Percentiles rank a stretch among this genome's conserved stretches.
Conservation (phyloP, 768 basidiomycete species). For the Polyporus arcularius region DNA sequence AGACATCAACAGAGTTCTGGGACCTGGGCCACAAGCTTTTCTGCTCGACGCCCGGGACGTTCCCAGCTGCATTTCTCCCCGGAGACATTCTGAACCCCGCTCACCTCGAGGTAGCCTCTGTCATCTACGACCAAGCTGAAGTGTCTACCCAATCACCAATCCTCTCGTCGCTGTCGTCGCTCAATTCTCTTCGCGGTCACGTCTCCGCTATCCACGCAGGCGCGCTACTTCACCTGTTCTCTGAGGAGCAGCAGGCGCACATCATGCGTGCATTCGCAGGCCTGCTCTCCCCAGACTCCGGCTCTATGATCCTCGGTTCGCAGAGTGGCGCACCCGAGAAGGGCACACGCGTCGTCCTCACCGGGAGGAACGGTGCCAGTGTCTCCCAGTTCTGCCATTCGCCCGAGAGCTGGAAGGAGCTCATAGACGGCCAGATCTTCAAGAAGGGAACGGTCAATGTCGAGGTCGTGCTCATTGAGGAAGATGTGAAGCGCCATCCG, state of each 20-base stretch:
- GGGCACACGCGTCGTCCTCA: slow-evolving; percentile 16
- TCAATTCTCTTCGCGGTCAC: slow-evolving; percentile 47
- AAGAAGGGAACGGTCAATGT: slow-evolving; percentile 34
- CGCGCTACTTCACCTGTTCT: slow-evolving; percentile 51
- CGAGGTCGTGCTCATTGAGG: slow-evolving; percentile 15
- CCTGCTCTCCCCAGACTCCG: slow-evolving; percentile 41
- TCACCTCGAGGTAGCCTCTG: slow-evolving; percentile 35
- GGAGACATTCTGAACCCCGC: slow-evolving; percentile 52
- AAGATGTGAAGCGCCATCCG: no score
- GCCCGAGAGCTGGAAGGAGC: slow-evolving; percentile 35
- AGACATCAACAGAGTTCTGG: slow-evolving; percentile 49
- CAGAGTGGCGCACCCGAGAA: slow-evolving; percentile 35
- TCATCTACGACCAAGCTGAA: slow-evolving; percentile 26
- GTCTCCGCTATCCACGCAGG: slow-evolving; percentile 49
- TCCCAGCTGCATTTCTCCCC: slow-evolving; percentile 52
- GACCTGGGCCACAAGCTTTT: slow-evolving; percentile 62
- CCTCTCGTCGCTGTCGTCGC: slow-evolving; percentile 37
- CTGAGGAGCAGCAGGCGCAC: slow-evolving; percentile 36
- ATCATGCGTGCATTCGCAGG: slow-evolving; percentile 42
- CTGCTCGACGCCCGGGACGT: slow-evolving; percentile 47
- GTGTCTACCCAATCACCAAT: slow-evolving; percentile 23
- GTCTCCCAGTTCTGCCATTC: slow-evolving; percentile 34
- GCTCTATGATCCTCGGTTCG: slow-evolving; percentile 46
- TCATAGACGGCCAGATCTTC: slow-evolving; percentile 42
- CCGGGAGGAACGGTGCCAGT: background rate